Base-by-base conservation (phyloP, 345 rosid genomes). In the Salix arbutifolia region DNA sequence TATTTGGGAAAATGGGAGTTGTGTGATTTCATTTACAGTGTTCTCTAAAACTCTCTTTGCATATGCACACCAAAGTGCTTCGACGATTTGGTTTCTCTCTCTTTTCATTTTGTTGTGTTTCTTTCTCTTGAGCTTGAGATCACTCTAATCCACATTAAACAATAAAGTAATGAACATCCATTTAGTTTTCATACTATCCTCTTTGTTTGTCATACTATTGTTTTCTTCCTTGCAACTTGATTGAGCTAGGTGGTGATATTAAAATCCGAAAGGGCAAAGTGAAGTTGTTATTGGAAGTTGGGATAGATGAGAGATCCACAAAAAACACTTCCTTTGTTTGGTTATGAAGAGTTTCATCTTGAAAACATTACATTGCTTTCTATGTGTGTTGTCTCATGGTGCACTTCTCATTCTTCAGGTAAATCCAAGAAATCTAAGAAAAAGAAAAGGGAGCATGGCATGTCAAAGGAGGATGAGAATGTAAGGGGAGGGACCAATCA, bases 351-450 rank as follows among this genome's bases (percentile, higher is more conserved):
- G 28, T 70, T 71, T 42, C 21, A 4, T 33, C 16, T 21, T 35
- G 70, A 30, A 70, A 65, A 61, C 17, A 25, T 64, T 38, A 69
- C 60, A 25, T 68, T 25, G 6, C 26, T 42, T 62, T 67, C 37
- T 40, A 26, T 13, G 9, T 9, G 69, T 28, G 26, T 48, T 35
- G 33, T 69, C 60, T 65, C 31, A 71, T 69, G 66, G 19, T 69
- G 62, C 46, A 50, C 25, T 50, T 37, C 76, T 31, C 65, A 12
- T 67, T 61, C 73, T 6, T 73, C 72, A 86, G 87, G 76, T 74
- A 75, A 81, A 78, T 75, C 82, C 26, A 77, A 76, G 83, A 87
- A 80, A 84, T 79, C 67, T 42, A 77, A 76, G 81, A 81, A 75
- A 81, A 85, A 80, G 78, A 78, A 75, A 65, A 76, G 65, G 77